Evolutionary conservation across 306 rosid species (phyloP), one percentile per base, ranked within the genome.

Genomic region (Canavalia ensiformis): DNA sequence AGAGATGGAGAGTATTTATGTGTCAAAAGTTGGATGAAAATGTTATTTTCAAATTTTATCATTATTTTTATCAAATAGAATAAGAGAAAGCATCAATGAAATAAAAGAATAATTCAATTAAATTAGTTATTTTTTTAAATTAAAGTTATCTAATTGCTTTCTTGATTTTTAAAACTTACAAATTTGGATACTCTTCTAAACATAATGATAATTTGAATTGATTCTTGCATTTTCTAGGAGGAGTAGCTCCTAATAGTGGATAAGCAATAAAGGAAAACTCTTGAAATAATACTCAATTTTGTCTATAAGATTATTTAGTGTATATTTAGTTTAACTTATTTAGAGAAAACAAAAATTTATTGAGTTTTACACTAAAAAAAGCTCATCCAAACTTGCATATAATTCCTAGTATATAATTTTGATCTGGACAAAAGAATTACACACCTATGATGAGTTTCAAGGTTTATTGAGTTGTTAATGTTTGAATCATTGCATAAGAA

Each of bases 321-420:
- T 18, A 18, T 18, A 18, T 18, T 18, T 18, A 18, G 25, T 18
- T 18, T 18, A 18, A 18, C 25, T 18, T 18, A 18, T 18, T 18
- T 18, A 18, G 25, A 18, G 25, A 18, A 18, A 18, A 18, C 25
- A 18, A 18, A 18, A 18, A 18, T 18, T 18, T 18, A 18, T 18
- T 18, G 25, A 18, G 25, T 18, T 18, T 18, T 18, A 18, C 25
- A 18, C 25, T 18, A 18, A 18, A 18, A 18, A 18, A 18, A 18
- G 25, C 25, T 18, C 25, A 18, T 18, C 25, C 25, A 18, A 18
- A 18, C 25, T 18, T 18, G 25, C 25, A 18, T 18, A 18, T 18
- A 66, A 18, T 67, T 67, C 72, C 7, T 66, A 18, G 72, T 2
- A 58, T 30, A 30, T 58, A 18, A 41, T 41, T 66, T 28, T 66